Base-by-base conservation (phyloP, 371 early-diverging fungal species). In the Neoconidiobolus thromboides region DNA sequence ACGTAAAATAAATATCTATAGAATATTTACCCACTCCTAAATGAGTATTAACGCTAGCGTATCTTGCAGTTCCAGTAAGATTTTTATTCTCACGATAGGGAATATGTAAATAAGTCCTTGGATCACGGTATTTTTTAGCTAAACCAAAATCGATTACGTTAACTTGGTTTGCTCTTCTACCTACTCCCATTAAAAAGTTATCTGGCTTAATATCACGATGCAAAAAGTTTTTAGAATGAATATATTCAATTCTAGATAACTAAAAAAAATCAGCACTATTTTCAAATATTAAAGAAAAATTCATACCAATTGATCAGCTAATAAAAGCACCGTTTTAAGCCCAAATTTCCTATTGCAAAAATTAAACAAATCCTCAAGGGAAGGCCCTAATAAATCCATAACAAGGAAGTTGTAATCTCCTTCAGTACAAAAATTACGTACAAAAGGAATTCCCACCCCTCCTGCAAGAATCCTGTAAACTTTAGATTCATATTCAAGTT, bases 101-200 rank as follows among this genome's bases (percentile, higher is more conserved):
- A 62, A 98, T 98, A 73, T 99, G 99, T 65, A 91, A 74, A 68
- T 93, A 88, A 40, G 95, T 96, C 65, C 85, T 86, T 54, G 96
- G 91, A 70, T 97, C 94, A 62, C 96, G 85, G 75, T 91, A 99
- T 69, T 90, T 89, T 69, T 99, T 99, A 62, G 98, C 96, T 57
- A 99, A 77, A 40, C 99, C 99, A 78, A 97, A 96, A 75, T 99
- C 99, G 63, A 99, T 99, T 41, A 99, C 82, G 71, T 94, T 95
- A 42, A 99, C 92, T 64, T 92, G 92, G 70, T 94, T 93, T 58
- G 89, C 88, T 47, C 88, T 83, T 65, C 88, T 87, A 43, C 90
- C 91, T 66, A 89, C 81, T 59, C 97, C 98, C 94, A 98, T 96
- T 65, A 98, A 76, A 71, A 99, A 99, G 79, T 99, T 99, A 70